These are phyloP conservation scores for Aspergillus caelatus DNA, from an alignment of 2,329 filamentous ascomycete species.

Conservation along the genomic window DNA sequence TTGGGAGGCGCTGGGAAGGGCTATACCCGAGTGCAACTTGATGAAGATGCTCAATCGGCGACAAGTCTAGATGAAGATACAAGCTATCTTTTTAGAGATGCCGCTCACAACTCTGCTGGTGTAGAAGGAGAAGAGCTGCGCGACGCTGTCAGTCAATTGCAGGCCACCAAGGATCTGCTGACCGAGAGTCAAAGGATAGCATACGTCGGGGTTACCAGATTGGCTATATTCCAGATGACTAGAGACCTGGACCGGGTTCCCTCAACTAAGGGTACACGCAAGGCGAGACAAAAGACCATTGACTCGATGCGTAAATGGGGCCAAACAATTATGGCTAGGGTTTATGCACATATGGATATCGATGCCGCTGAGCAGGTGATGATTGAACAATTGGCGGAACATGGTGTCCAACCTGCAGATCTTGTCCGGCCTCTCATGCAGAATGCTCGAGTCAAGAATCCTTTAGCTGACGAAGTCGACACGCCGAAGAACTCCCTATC, in stretches of 20 bases:
- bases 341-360: slow-evolving; percentile 97
- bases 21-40: slow-evolving; percentile 91
- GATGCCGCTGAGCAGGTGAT: slow-evolving; percentile 86
- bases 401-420: slow-evolving; percentile 84
- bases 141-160: slow-evolving; percentile 85
- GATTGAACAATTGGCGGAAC: slow-evolving; percentile 94
- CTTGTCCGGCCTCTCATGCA: slow-evolving; percentile 85
- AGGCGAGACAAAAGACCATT: slow-evolving; percentile 67
- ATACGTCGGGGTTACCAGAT: slow-evolving; percentile 85
- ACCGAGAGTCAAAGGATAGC: slow-evolving; percentile 95
- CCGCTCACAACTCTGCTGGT: slow-evolving; percentile 63
- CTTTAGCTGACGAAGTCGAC: slow-evolving; percentile 64
- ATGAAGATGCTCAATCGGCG: slow-evolving; percentile 90
- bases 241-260: slow-evolving; percentile 66
- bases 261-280: slow-evolving; percentile 68
- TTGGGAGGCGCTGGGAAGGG: slow-evolving; percentile 90
- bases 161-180: slow-evolving; percentile 91
- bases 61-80: slow-evolving; percentile 98
- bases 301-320: slow-evolving; percentile 94
- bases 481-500: slow-evolving; percentile 43
- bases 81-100: slow-evolving; percentile 86
- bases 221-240: slow-evolving; percentile 79
- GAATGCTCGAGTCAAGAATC: slow-evolving; percentile 91
- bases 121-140: slow-evolving; percentile 77
- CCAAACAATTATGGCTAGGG: slow-evolving; percentile 94